These are phyloP conservation scores for Hypoxylon sp. DNA, from an alignment of 2,329 filamentous ascomycete genomes.

Conservation along the genomic window DNA sequence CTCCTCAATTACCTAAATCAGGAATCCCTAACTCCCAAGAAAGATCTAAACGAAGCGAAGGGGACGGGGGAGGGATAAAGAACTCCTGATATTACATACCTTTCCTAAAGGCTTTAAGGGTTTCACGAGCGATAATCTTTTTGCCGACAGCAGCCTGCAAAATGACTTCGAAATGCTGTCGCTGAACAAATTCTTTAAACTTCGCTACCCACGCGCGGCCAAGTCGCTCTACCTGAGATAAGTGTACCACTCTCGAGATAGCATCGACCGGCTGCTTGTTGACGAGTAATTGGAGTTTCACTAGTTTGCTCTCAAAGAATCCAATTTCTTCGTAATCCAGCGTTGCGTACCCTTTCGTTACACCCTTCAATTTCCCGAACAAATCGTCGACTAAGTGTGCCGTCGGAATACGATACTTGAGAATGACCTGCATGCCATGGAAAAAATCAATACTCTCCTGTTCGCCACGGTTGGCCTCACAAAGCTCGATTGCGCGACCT, in stretches of 20 bases:
- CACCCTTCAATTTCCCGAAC: conserved; percentile 95
- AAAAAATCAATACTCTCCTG: conserved; percentile 94
- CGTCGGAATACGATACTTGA: conserved; percentile 91
- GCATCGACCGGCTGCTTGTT: conserved; percentile 96
- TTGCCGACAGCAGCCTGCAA: conserved; percentile 92
- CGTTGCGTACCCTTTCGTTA: conserved; percentile 94
- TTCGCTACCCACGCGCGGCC: conserved; percentile 92
- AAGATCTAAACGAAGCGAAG: no score
- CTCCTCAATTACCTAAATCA: no score
- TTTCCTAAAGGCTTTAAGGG: conserved; percentile 96
- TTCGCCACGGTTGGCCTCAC: conserved; percentile 88
- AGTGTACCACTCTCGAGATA: conserved; percentile 90
- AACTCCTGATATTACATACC: no score
- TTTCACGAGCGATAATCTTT: conserved; percentile 89
- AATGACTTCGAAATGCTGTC: conserved; percentile 97
- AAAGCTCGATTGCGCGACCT: conserved; percentile 94
- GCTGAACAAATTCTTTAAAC: conserved; percentile 96
- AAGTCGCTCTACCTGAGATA: conserved; percentile 83
- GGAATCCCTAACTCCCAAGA: no score
- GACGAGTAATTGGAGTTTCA: conserved; percentile 92
- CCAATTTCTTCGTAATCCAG: conserved; percentile 97
- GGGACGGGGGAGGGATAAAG: no score
- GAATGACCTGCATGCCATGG: conserved; percentile 90
- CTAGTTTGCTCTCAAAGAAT: conserved; percentile 83
- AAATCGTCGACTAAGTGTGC: conserved; percentile 95